Evolutionary conservation across 2,329 filamentous ascomycete genomes (phyloP), one percentile per base, ranked within the genome.

Genomic region (Neopestalotiopsis clavispora): DNA sequence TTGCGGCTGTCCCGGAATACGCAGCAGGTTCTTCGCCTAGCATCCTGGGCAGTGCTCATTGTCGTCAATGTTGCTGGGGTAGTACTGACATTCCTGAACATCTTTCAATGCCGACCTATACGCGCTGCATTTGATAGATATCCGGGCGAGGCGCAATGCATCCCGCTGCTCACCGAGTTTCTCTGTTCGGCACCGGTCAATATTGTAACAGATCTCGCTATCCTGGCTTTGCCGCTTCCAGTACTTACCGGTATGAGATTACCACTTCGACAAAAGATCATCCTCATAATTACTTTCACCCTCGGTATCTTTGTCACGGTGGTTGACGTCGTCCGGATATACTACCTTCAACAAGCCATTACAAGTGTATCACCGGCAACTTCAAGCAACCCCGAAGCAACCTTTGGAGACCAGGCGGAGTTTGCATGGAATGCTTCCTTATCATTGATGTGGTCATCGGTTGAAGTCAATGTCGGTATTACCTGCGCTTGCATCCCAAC

Each of bases 401-500:
- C 82, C 6, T 89, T 90, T 66, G 87, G 87, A 7, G 83, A 83
- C 58, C 84, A 85, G 58, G 75, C 79, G 2, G 83, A 89, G 69
- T 90, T 90, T 74, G 82, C 86, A 67, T 93, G 89, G 90, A 94
- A 95, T 76, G 93, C 93, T 0, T 94, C 93, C 0, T 82, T 94
- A 4, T 93, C 94, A 0, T 91, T 97, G 76, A 95, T 97, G 93
- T 98, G 95, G 95, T 95, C 93, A 17, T 92, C 92, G 13, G 90
- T 98, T 67, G 95, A 98, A 79, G 94, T 97, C 76, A 96, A 97
- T 72, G 85, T 97, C 1, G 95, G 94, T 20, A 94, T 98, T 74
- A 91, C 94, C 72, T 97, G 94, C 76, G 95, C 92, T 57, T 97
- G 94, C 75, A 92, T 98, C n/a, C 95, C 95, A 9, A 95, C 92